Evolutionary conservation across 148 eudicot genomes (phyloP).

Genomic region (Rheum nobile): DNA sequence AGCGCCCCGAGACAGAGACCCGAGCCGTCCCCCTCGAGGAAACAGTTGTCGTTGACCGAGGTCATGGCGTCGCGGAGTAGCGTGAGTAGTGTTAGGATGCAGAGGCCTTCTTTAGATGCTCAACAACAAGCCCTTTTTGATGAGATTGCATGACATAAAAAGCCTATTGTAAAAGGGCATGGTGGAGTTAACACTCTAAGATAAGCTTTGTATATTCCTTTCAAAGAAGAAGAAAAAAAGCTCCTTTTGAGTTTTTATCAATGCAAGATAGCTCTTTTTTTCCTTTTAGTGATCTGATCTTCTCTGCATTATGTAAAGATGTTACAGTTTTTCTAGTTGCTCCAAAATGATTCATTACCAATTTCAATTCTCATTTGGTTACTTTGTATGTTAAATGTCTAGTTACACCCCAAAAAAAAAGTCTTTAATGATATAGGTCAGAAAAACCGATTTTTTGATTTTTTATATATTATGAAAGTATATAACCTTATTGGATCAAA

Average conservation of each 20-base stretch:
- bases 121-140: constrained; percentile 43
- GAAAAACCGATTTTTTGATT: too few relatives aligned
- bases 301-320: not conserved
- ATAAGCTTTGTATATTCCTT: constrained; percentile 1
- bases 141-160: not conserved
- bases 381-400: not conserved
- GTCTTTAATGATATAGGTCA: too few relatives aligned
- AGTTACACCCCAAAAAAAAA: too few relatives aligned
- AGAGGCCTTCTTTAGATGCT: constrained; percentile 44
- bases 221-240: not conserved
- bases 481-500: not conserved
- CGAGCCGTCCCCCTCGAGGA: constrained; percentile 35
- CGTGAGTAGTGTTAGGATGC: constrained; percentile 74
- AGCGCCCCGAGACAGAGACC: constrained; percentile 88
- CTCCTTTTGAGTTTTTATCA: not conserved
- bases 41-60: constrained; percentile 50
- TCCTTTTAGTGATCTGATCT: not conserved
- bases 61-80: constrained; percentile 74
- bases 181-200: not conserved
- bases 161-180: not conserved
- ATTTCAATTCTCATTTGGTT: not conserved
- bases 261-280: not conserved
- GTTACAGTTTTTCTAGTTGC: not conserved
- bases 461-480: not conserved
- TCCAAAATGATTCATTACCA: too few relatives aligned